These are phyloP conservation scores for Podaxis carcinomalis DNA, from an alignment of 768 basidiomycete genomes.

Conservation along the genomic window DNA sequence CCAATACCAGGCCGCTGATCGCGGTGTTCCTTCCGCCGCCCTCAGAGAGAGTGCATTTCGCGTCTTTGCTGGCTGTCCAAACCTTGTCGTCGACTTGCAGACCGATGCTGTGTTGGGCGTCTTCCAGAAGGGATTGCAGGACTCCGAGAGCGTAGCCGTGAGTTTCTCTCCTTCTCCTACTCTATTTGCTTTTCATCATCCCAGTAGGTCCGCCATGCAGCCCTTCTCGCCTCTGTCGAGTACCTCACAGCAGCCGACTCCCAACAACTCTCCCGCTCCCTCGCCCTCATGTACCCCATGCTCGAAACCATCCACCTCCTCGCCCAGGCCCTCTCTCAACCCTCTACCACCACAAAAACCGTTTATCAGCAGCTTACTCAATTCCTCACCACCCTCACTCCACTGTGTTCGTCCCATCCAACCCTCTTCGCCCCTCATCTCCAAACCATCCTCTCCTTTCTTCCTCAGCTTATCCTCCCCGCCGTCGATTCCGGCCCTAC, in stretches of 20 bases:
- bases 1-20: constrained; percentile 23
- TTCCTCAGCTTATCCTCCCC: constrained; percentile 69
- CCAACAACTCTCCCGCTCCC: constrained; percentile 55
- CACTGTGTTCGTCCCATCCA: constrained; percentile 64
- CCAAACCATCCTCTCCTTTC: constrained; percentile 59
- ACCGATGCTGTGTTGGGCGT: constrained; percentile 64
- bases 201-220: constrained; percentile 65
- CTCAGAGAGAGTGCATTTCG: constrained; percentile 62
- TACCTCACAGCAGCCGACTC: constrained; percentile 64
- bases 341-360: constrained; percentile 22
- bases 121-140: constrained; percentile 65
- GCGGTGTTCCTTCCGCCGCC: constrained; percentile 17
- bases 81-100: constrained; percentile 73
- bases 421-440: constrained; percentile 74
- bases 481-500: constrained; percentile 44
- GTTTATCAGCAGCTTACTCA: constrained; percentile 50
- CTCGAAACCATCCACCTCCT: constrained; percentile 69
- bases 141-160: constrained; percentile 60
- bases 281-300: constrained; percentile 63
- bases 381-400: constrained; percentile 67
- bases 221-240: constrained; percentile 64
- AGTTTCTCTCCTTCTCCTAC: constrained; percentile 5
- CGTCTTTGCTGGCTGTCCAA: constrained; percentile 71
- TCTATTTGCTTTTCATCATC: background rate
- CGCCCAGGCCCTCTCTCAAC: constrained; percentile 29